Base-by-base conservation (phyloP, 768 basidiomycete species). In the Boletales sp. region DNA sequence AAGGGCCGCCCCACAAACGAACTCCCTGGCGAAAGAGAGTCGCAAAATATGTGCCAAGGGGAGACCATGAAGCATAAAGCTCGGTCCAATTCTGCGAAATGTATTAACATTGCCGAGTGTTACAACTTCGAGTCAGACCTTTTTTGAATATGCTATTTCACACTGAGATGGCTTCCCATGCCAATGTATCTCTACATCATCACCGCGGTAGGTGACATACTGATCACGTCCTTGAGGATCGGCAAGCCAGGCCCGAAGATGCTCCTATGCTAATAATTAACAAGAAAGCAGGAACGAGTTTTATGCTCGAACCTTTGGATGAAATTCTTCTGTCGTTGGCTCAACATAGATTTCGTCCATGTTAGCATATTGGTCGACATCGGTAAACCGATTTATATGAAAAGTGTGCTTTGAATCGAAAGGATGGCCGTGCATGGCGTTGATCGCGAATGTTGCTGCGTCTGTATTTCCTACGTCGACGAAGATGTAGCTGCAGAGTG, bases 11-110 rank as follows among this genome's bases (percentile, higher is more conserved):
- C 92, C 94, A 98, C 34, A 98, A 76, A 29, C 91, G 88, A 51
- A 97, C 90, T 68, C 97, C 97, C 68, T 92, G 94, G 36, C 92
- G 83, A 67, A 97, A 94, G 41, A 97, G 80, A 2, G 95, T 94
- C 35, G 93, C 87, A 54, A 98, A 77, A 65, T 87, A 91, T n/a
- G 94, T 97, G 31, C 97, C 97, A 46, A 87, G 77, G 17, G 94
- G 94, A 18, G 97, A 98, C 97, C 97, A 99, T 29, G 89, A 87
- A 17, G 93, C 86, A 70, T 95, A 99, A 44, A 95, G 81, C 50
- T 98, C 94, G 63, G 91, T 97, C 93, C 97, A 97, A 65, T 89
- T 87, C 90, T 92, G 61, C 4, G 37, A 50, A 57, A 52, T 27
- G 37, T 37, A 55, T 56, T 18, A 63, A 48, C 30, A 8, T 43